Conservation (phyloP, 305 asterid species). For the Lippia alba region DNA sequence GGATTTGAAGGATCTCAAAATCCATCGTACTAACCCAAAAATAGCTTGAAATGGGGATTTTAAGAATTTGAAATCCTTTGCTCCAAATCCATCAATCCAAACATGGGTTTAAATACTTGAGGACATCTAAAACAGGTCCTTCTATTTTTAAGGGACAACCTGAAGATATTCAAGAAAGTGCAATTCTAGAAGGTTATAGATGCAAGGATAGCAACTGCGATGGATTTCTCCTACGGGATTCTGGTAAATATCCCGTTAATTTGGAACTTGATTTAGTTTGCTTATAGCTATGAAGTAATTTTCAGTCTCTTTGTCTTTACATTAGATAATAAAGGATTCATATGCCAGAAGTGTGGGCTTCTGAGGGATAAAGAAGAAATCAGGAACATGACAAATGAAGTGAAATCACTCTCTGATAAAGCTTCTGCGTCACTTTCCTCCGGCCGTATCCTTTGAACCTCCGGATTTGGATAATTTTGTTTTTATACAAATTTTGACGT, state of each 20-base stretch:
- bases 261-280: constrained; percentile 20
- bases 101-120: constrained; percentile 8
- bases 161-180: constrained; percentile 89
- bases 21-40: background rate
- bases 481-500: constrained; percentile 3
- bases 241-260: constrained; percentile 52
- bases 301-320: constrained; percentile 29
- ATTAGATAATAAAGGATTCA: constrained; percentile 75
- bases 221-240: constrained; percentile 76
- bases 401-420: constrained; percentile 58
- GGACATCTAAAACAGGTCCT: constrained; percentile 25
- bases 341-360: constrained; percentile 87
- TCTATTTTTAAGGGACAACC: constrained; percentile 61
- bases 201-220: constrained; percentile 68
- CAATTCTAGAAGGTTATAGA: constrained; percentile 86
- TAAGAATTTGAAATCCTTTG: background rate
- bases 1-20: background rate
- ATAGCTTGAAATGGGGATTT: background rate
- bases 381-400: constrained; percentile 46
- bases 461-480: constrained; percentile 12
- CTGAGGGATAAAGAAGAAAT: constrained; percentile 80
- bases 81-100: too few relatives aligned
- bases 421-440: constrained; percentile 57
- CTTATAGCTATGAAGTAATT: constrained; percentile 20
- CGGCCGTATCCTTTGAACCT: constrained; percentile 70